Percentiles rank a stretch among this genome's conserved stretches.
These are phyloP conservation scores for Leccinum olivaceopallidum DNA, from an alignment of 768 basidiomycete genomes.

Conservation along the genomic window DNA sequence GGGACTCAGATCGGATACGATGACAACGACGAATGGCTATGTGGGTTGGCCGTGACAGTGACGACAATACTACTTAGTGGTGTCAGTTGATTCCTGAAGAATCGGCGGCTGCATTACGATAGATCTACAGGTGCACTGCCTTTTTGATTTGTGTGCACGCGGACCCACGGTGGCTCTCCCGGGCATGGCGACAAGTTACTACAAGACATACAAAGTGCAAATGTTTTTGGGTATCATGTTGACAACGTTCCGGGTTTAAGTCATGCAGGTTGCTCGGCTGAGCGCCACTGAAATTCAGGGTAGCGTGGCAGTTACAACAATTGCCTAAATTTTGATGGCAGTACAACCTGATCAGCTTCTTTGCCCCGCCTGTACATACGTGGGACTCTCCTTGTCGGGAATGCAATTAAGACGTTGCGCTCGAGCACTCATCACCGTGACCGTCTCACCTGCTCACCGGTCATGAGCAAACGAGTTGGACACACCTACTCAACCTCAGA, in stretches of 20 bases:
- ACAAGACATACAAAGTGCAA: conserved; percentile 1
- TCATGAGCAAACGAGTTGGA: conserved; percentile 31
- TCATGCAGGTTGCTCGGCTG: conserved; percentile 9
- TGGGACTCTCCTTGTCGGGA: conserved; percentile 34
- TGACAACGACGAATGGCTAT: not conserved
- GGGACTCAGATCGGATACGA: not conserved
- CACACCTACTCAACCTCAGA: conserved; percentile 33
- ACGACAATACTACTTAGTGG: not conserved
- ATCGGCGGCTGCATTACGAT: not conserved
- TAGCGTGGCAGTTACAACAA: conserved; percentile 15
- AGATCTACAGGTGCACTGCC: conserved; percentile 24
- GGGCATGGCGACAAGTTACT: conserved; percentile 1
- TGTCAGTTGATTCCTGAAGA: not conserved
- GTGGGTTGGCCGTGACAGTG: not conserved
- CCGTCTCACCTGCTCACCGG: conserved; percentile 12
- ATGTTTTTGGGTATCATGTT: not conserved
- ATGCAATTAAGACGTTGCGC: conserved; percentile 31
- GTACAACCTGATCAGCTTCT: conserved; percentile 34
- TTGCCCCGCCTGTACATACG: conserved; percentile 38
- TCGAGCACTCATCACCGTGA: conserved; percentile 20
- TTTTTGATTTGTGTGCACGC: conserved; percentile 11
- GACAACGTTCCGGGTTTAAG: not conserved
- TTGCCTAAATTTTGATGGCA: conserved; percentile 34
- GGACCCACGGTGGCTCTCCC: conserved; percentile 10
- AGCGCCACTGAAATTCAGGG: conserved; percentile 16